Conservation (phyloP, 1,139 yeast species). For the Sugiyamaella pinicola region DNA sequence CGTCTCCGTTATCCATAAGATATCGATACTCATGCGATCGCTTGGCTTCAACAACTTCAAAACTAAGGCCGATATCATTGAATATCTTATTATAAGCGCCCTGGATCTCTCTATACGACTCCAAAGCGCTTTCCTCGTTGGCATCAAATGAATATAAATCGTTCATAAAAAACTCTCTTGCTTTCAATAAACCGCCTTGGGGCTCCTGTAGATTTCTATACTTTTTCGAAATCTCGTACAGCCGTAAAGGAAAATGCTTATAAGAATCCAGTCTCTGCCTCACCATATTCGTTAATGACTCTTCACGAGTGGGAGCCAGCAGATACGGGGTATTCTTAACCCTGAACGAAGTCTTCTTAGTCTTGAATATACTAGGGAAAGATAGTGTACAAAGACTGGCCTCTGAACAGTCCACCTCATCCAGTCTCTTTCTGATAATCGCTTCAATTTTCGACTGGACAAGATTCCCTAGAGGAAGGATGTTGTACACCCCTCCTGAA, state of each 20-base stretch:
- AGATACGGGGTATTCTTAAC: constrained; percentile 57
- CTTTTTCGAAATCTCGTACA: constrained; percentile 81
- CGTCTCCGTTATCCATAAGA: constrained; percentile 74
- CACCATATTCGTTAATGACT: constrained; percentile 77
- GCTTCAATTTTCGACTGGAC: constrained; percentile 60
- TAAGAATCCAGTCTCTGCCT: constrained; percentile 62
- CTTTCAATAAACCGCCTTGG: constrained; percentile 84
- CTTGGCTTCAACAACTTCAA: constrained; percentile 83
- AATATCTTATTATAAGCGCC: constrained; percentile 68
- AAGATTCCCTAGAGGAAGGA: constrained; percentile 74
- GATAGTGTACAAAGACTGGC: constrained; percentile 68
- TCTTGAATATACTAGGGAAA: constrained; percentile 56
- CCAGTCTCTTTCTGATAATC: constrained; percentile 62
- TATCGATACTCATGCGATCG: constrained; percentile 91
- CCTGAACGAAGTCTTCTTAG: constrained; percentile 60
- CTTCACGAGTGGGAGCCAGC: constrained; percentile 91
- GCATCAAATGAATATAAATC: constrained; percentile 90
- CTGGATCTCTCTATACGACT: constrained; percentile 62
- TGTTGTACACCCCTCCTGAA: constrained; percentile 44
- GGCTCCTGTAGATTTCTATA: constrained; percentile 90
- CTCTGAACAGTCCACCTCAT: constrained; percentile 64
- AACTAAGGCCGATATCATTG: constrained; percentile 68
- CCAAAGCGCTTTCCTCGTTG: constrained; percentile 55
- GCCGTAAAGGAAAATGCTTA: constrained; percentile 69
- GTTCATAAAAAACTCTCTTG: constrained; percentile 90